A percentile compares a stretch with the other conserved stretches of the same genome.
These are phyloP conservation scores for Diatrype stigma DNA, from an alignment of 2,329 filamentous ascomycete genomes.

Conservation along the genomic window DNA sequence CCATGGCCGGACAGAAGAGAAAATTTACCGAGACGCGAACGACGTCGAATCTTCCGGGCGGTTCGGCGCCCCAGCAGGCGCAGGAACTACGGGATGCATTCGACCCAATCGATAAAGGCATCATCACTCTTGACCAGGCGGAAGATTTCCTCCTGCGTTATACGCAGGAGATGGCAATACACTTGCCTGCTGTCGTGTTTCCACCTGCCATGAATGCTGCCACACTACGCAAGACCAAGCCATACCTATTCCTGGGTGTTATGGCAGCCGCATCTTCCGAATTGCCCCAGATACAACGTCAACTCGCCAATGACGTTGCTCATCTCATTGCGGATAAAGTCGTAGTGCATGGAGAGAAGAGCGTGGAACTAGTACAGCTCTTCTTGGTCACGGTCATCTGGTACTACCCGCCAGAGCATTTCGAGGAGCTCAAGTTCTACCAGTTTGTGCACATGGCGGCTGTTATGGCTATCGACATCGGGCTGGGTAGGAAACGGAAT, in stretches of 20 bases:
- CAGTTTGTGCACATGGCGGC: slow-evolving; percentile 78
- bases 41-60: slow-evolving; percentile 15
- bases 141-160: slow-evolving; percentile 54
- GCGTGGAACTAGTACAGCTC: slow-evolving; percentile 76
- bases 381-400: slow-evolving; percentile 73
- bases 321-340: slow-evolving; percentile 70
- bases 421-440: slow-evolving; percentile 86
- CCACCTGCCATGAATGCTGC: slow-evolving; percentile 47
- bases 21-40: slow-evolving; percentile 29
- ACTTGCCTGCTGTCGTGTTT: slow-evolving; percentile 61
- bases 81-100: slow-evolving; percentile 22
- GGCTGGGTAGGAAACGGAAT: slow-evolving; percentile 50
- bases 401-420: slow-evolving; percentile 80
- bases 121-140: slow-evolving; percentile 54
- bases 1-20: slow-evolving; percentile 35
- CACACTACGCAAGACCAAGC: slow-evolving; percentile 55
- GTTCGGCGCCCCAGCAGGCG: slow-evolving; percentile 12
- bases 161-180: slow-evolving; percentile 53
- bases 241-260: slow-evolving; percentile 66
- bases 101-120: slow-evolving; percentile 55
- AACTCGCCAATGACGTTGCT: slow-evolving; percentile 66
- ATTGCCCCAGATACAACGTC: slow-evolving; percentile 51
- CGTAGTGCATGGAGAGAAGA: slow-evolving; percentile 73
- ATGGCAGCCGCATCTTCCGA: slow-evolving; percentile 63
- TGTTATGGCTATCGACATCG: slow-evolving; percentile 79